Base-by-base conservation (phyloP, 257 asterid genomes). In the Jacaranda mimosifolia region DNA sequence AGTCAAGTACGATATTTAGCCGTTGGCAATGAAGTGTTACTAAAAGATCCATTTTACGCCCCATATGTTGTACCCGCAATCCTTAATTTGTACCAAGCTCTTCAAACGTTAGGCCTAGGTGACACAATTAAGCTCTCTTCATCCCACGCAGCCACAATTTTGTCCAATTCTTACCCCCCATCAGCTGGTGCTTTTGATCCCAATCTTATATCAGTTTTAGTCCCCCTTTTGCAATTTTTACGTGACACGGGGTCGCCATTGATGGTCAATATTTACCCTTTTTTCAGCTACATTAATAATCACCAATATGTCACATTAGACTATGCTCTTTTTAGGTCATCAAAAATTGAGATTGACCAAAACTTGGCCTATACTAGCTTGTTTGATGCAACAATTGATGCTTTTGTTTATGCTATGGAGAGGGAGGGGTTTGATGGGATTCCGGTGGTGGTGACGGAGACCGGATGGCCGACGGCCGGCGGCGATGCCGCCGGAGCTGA, bases 401-500 rank as follows among this genome's bases (percentile, higher is more conserved):
- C 95, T 0, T 92, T 89, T 45, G 84, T 87, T 19, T 82, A 89
- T 53, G 93, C 97, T 0, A 87, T 89, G 93, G 96, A 92, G 83
- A 90, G 84, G 80, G 93, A 86, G 76, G 97, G 94, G 55, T 92
- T 87, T 18, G 32, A 48, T 0, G 89, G 85, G 67, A 83, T 92
- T 6, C 91, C 89, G 15, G 85, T 90, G 76, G 87, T 86, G 84
- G 97, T 92, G 83, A 86, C 92, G 53, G 96, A 90, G 86, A 90
- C 94, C 1, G 96, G 97, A 40, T 92, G 96, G 97, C 94, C 96
- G 5, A 87, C 91, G 8, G 80, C 59, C 0, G 94, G 96, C 0
- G 94, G 87, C 0, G 85, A 66, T 4, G 96, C 85, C 0, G 92
- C 91, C 6, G 85, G 79, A 13, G 76, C 51, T 3, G 89, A 86